Conservation (phyloP, 768 basidiomycete species). For the Macrolepiota dolichaula region DNA sequence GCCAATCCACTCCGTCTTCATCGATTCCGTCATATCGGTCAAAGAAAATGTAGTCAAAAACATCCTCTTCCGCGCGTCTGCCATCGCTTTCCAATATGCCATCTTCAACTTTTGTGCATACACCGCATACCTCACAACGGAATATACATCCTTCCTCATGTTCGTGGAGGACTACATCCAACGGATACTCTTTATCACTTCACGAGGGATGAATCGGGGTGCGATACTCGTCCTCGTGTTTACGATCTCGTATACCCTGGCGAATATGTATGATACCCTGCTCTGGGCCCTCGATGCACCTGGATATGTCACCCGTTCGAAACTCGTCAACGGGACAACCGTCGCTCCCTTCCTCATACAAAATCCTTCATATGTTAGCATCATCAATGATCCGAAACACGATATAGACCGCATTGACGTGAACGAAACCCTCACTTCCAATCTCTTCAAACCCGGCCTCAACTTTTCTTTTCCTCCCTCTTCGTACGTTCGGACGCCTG, state of each 20-base stretch:
- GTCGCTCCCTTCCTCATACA: conserved; percentile 11
- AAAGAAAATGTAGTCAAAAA: conserved; percentile 20
- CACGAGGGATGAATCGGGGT: conserved; percentile 10
- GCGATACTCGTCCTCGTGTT: conserved; percentile 15
- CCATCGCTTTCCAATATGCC: conserved; percentile 15
- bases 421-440: conserved; percentile 14
- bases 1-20: not conserved
- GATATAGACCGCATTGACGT: conserved; percentile 13
- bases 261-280: conserved; percentile 19
- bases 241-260: conserved; percentile 8
- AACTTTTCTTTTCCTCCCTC: conserved; percentile 17
- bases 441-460: conserved; percentile 15
- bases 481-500: not conserved
- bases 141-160: conserved; percentile 20
- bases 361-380: conserved; percentile 14
- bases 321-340: not conserved
- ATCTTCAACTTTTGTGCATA: conserved; percentile 15
- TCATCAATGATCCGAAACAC: conserved; percentile 12
- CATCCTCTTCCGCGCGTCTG: conserved; percentile 16
- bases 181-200: conserved; percentile 12
- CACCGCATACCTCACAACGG: conserved; percentile 11
- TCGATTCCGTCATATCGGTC: not conserved
- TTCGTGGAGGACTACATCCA: conserved; percentile 18
- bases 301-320: conserved; percentile 15
- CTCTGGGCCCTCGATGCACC: conserved; percentile 20